phyloP scores from a whole-genome alignment of 1,284 basidiomycete species.

The Wallemia hederae region DNA sequence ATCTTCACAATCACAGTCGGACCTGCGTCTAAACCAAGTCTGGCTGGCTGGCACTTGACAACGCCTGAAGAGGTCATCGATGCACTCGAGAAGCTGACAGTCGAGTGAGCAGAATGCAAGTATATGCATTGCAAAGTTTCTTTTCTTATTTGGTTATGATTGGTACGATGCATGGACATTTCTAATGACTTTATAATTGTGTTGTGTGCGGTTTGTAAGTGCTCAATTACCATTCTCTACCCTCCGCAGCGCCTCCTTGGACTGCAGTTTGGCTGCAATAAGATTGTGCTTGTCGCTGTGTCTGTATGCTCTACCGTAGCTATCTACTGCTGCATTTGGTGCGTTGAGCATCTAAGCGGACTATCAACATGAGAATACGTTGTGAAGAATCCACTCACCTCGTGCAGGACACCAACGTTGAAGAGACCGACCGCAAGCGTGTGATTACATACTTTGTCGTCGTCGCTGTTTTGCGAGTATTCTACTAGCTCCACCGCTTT shows the following conservation, averaged over 20 bases:
- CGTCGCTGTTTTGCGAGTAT: background rate
- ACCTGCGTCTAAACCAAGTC: slow-evolving; percentile 52
- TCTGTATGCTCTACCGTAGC: no score
- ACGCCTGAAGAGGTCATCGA: slow-evolving; percentile 39
- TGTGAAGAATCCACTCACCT: no score
- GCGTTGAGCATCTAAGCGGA: no score
- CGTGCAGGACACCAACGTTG: slow-evolving; percentile 5
- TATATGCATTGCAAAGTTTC: background rate
- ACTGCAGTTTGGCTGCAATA: background rate
- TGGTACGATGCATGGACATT: no score
- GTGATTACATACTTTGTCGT: slow-evolving; percentile 2
- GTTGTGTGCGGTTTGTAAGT: no score
- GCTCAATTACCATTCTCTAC: background rate
- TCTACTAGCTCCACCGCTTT: background rate
- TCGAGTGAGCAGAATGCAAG: background rate
- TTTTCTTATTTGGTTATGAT: background rate
- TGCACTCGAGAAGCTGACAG: slow-evolving; percentile 20
- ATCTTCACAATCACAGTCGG: slow-evolving; percentile 70
- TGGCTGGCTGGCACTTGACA: slow-evolving; percentile 68
- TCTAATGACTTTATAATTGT: no score
- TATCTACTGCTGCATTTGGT: background rate
- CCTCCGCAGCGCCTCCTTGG: background rate
- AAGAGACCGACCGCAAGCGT: slow-evolving; percentile 4
- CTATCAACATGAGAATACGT: no score
- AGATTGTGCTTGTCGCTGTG: background rate